Conservation (phyloP, 139 green algal species). For the Coccomyxa sp. region DNA sequence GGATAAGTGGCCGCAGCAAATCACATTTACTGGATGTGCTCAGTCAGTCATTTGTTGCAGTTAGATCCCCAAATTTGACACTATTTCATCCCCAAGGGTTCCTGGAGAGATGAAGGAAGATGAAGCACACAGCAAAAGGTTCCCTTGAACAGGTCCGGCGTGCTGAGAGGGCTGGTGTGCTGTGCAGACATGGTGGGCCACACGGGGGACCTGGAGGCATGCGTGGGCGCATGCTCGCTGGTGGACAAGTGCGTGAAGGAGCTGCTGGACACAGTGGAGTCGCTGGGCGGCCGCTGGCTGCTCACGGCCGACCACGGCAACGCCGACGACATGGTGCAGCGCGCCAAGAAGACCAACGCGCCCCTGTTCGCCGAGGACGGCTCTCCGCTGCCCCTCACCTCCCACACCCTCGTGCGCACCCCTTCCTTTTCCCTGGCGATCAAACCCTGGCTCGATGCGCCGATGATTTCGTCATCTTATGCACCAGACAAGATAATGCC, state of each 20-base stretch:
- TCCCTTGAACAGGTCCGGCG: too few relatives aligned
- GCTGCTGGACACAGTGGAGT: slow-evolving; percentile 37
- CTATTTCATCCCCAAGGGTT: too few relatives aligned
- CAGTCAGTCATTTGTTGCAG: too few relatives aligned
- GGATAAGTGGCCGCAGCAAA: too few relatives aligned
- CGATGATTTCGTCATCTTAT: too few relatives aligned
- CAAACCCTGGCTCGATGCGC: too few relatives aligned
- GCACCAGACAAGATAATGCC: too few relatives aligned
- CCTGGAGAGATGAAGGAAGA: too few relatives aligned
- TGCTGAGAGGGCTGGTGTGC: too few relatives aligned
- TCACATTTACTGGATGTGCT: too few relatives aligned
- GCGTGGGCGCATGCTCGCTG: slow-evolving; percentile 36
- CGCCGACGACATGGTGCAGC: slow-evolving; percentile 74
- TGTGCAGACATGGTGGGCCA: slow-evolving; percentile 71
- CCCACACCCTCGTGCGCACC: slow-evolving; percentile 77
- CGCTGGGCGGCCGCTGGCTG: slow-evolving; percentile 51
- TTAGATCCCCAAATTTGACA: too few relatives aligned
- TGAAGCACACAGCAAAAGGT: too few relatives aligned
- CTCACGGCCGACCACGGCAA: slow-evolving; percentile 76
- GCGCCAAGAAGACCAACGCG: slow-evolving; percentile 83
- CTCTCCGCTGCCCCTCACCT: slow-evolving; percentile 80
- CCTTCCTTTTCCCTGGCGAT: background rate
- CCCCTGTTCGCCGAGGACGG: slow-evolving; percentile 56
- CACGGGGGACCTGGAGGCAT: slow-evolving; percentile 60
- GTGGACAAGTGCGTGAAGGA: slow-evolving; percentile 55